These are phyloP conservation scores for Nakaseomyces nivariensis DNA, from an alignment of 1,139 yeast species.

Conservation along the genomic window DNA sequence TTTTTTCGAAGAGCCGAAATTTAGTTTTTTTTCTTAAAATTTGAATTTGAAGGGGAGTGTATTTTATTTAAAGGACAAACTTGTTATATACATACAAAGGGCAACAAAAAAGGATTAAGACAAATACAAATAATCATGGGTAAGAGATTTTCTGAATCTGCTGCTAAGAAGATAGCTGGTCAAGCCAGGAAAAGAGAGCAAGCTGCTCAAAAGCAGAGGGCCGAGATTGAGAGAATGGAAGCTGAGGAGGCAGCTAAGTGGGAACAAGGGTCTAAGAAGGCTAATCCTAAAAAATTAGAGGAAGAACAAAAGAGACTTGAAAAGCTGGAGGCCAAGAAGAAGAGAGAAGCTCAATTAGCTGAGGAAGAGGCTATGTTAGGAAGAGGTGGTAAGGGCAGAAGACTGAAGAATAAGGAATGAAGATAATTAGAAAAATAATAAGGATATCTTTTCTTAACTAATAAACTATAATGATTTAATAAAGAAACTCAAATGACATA, in stretches of 20 bases:
- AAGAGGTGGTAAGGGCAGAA: constrained; percentile 16
- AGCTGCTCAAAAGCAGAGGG: constrained; percentile 21
- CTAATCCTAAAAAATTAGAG: constrained; percentile 18
- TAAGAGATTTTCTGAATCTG: constrained; percentile 29
- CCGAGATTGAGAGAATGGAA: constrained; percentile 18
- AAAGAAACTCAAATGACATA: no score
- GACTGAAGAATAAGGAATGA: not conserved
- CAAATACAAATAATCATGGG: constrained; percentile 19
- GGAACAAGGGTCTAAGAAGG: constrained; percentile 31
- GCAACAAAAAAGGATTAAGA: not conserved
- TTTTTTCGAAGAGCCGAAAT: no score
- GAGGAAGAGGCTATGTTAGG: constrained; percentile 26
- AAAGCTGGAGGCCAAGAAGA: constrained; percentile 24
- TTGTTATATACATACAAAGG: no score
- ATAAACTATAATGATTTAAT: no score
- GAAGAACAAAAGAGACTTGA: constrained; percentile 28
- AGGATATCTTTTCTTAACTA: no score
- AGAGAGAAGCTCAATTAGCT: constrained; percentile 26
- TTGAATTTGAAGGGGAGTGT: no score
- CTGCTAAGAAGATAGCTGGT: constrained; percentile 29
- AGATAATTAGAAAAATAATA: no score
- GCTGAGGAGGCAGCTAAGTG: constrained; percentile 27
- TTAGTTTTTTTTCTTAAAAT: no score
- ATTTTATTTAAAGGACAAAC: no score
- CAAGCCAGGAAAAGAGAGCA: constrained; percentile 28